Evolutionary conservation across 2,329 filamentous ascomycete genomes (phyloP).

Genomic region (Phaeosphaeriaceae sp.): DNA sequence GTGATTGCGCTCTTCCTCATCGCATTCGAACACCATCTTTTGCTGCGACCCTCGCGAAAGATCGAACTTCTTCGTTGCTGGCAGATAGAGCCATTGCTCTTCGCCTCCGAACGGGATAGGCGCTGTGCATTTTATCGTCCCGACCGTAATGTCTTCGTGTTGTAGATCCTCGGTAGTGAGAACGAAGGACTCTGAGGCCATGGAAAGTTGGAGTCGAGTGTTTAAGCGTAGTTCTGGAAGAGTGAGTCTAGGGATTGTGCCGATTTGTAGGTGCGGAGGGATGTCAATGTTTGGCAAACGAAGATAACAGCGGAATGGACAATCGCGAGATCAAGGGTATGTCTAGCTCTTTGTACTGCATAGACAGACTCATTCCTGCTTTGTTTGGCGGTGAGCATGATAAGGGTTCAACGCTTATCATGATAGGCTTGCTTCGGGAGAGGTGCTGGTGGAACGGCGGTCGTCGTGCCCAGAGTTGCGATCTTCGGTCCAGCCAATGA

Average conservation of each 20-base stretch:
- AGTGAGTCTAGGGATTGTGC: neutral
- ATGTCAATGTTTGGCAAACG: neutral
- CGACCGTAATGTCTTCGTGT: conserved; percentile 27
- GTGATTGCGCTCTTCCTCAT: conserved; percentile 51
- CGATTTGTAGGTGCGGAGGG: neutral
- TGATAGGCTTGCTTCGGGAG: conserved; percentile 39
- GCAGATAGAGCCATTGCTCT: conserved; percentile 52
- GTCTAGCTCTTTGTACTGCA: conserved; percentile 1
- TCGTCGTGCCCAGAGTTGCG: neutral
- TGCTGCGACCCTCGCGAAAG: conserved; percentile 47
- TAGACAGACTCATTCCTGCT: conserved; percentile 11
- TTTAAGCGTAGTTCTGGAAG: neutral
- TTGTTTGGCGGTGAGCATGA: conserved; percentile 31
- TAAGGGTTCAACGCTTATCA: conserved; percentile 31
- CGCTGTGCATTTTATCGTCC: conserved; percentile 46
- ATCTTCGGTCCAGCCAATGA: conserved; percentile 12
- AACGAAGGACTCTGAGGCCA: conserved; percentile 24
- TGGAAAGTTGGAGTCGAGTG: conserved; percentile 6
- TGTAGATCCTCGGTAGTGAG: conserved; percentile 22
- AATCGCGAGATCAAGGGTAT: neutral
- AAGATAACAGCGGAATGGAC: conserved; percentile 1
- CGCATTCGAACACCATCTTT: conserved; percentile 50
- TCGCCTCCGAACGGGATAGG: conserved; percentile 53
- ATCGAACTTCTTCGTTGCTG: conserved; percentile 52
- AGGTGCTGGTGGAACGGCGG: conserved; percentile 12